phyloP scores from a whole-genome alignment of 2,329 filamentous ascomycete species.

The Alternaria sp. region DNA sequence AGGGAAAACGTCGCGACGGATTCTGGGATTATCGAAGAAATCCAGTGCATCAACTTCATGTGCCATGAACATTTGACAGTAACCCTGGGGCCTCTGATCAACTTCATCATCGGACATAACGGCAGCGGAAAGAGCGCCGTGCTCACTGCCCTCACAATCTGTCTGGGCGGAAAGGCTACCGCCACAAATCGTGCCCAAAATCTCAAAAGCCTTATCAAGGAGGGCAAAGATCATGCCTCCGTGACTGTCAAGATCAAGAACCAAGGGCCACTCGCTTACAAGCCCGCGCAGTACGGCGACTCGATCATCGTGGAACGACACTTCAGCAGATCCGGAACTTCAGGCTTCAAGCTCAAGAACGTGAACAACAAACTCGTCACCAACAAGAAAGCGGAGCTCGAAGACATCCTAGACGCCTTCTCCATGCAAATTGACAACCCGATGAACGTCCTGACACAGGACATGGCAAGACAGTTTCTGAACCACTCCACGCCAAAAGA shows the following conservation, averaged over 20 bases:
- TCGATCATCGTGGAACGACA: conserved; percentile 90
- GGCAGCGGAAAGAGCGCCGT: conserved; percentile 98
- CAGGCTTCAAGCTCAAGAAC: conserved; percentile 87
- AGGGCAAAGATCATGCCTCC: conserved; percentile 74
- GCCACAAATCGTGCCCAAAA: conserved; percentile 91
- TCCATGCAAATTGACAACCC: conserved; percentile 95
- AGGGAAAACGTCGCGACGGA: conserved; percentile 73
- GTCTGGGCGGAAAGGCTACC: conserved; percentile 92
- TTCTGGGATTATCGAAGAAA: conserved; percentile 84
- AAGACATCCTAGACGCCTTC: conserved; percentile 93
- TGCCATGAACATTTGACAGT: conserved; percentile 85
- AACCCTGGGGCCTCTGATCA: conserved; percentile 89
- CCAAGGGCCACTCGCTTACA: conserved; percentile 81
- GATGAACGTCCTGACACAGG: conserved; percentile 93
- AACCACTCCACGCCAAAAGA: conserved; percentile 80
- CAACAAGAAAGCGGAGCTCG: conserved; percentile 83
- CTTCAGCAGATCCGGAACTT: conserved; percentile 76
- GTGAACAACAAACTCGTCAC: conserved; percentile 74
- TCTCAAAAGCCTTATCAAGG: conserved; percentile 88
- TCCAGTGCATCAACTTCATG: conserved; percentile 95
- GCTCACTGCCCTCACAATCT: conserved; percentile 89
- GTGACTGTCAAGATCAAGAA: conserved; percentile 92
- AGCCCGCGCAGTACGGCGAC: conserved; percentile 80
- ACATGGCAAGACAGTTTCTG: conserved; percentile 91
- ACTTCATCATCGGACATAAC: conserved; percentile 97